Base-by-base conservation (phyloP, 2,329 filamentous ascomycete genomes). In the Paecilomyces formosus region DNA sequence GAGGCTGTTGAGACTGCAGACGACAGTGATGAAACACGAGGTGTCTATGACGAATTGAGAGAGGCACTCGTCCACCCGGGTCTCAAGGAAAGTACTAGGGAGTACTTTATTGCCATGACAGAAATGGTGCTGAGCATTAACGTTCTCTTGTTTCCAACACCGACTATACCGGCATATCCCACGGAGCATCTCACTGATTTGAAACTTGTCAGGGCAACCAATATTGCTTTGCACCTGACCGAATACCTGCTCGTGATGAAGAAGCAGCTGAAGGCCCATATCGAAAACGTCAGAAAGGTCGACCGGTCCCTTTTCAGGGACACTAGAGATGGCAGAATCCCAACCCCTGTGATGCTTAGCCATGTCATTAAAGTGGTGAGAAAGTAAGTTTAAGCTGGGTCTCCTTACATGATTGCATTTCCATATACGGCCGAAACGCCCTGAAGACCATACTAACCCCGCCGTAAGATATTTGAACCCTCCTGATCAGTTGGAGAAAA, bases 121-220 rank as follows among this genome's bases (percentile, higher is more conserved):
- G 65, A 69, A 56, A 59, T 60, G 45, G 51, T 67, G 4, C 58
- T 70, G 9, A 56, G 60, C 4, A 60, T 69, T 18, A 66, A 70
- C 21, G 35, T 55, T 7, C 55, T 68, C 3, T 56, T 71, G 4
- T 72, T 68, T 24, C 58, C 58, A 9, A 58, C 53, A 30, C 22
- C 53, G 18, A 3, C 1, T 13, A 9, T 57, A 30, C 21, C 57
- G 28, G 8, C 18, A 13, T 13, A 60, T 56, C n/a, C 55, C 35
- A n/a, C 55, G 35, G 59, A 65, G 24, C 28, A 66, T 21, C 56
- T 57, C 9, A 30, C 54, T 1, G 33, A 57, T 18, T n/a, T 39
- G 6, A 66, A 64, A 8, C 54, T 60, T 1, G 26, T 55, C 1
- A 58, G 62, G 7, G 60, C 61, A 3, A 56, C 55, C 3, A n/a